Conservation (phyloP, 2,329 filamentous ascomycete species). For the Sclerotinia subarctica region DNA sequence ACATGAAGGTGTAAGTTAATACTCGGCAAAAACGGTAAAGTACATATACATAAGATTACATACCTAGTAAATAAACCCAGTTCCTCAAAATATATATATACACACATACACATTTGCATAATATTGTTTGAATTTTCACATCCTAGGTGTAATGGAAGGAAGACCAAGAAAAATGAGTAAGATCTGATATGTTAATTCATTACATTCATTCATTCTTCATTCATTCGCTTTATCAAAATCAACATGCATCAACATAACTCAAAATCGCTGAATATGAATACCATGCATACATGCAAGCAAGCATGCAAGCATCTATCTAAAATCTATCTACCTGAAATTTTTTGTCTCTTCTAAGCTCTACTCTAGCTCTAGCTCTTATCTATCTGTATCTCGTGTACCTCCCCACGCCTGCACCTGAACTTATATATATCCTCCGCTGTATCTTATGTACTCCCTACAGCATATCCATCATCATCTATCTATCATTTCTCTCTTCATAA, state of each 20-base stretch:
- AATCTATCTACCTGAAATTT: not conserved
- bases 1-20: not conserved
- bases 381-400: not conserved
- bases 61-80: too few species aligned
- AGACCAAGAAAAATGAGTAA: not conserved
- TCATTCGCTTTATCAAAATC: too few species aligned
- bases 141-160: too few species aligned
- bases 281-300: too few species aligned
- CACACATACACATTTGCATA: too few species aligned
- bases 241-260: not conserved
- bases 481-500: not conserved
- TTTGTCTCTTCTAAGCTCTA: not conserved
- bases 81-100: too few species aligned
- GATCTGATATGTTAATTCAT: not conserved
- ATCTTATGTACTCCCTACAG: not conserved
- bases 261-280: not conserved
- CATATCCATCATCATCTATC: not conserved
- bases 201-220: too few species aligned
- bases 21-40: too few species aligned
- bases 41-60: too few species aligned
- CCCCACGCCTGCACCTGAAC: not conserved
- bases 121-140: too few species aligned
- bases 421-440: not conserved
- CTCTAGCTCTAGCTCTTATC: not conserved
- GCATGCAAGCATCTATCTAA: not conserved